Base-by-base conservation (phyloP, 1,284 basidiomycete genomes). In the Rhodotorula sp. region DNA sequence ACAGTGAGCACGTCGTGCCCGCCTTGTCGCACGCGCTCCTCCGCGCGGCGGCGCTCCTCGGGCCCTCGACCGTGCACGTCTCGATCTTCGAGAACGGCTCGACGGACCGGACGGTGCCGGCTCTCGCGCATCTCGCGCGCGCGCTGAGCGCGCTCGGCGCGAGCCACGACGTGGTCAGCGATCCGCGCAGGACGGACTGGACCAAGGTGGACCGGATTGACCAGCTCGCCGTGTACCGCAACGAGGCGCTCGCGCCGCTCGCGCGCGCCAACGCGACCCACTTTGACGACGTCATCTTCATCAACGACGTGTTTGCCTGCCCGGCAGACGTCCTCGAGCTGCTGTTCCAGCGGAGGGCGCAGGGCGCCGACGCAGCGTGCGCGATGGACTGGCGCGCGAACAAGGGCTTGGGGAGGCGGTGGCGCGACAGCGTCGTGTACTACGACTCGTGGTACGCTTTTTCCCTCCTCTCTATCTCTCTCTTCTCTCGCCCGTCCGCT, bases 381-480 rank as follows among this genome's bases (percentile, higher is more conserved):
- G 82, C 82, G 29, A 80, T 82, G 77, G 83, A 84, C 76, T 83
- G 71, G 72, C 36, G 70, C 7, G 60, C 50, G 4, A 74, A 64
- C 36, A 62, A 64, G 21, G 48, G 61, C 12, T 4, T 57, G 46
- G 71, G 66, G 32, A 48, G 34, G 37, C 25, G 41, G 25, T 61
- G 54, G 62, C 32, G 58, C 37, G 55, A 39, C 79, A 80, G 66
- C 39, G 77, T 78, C 67, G 81, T 82, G 79, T 81, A 84, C 70
- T 84, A 83, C 75, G 83, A 84, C 78, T 82, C 81, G 36, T 84
- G 83, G 81, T 83, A n/a, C 81, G 57, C 80, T 81, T 74, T 81
- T 81, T 74, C 75, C 76, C 62, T 9, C 27, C 21, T 55, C 25
- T n/a, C 75, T 55, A 15, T 34, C n/a, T 8, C 7, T 10, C 3